Evolutionary conservation across 345 rosid species (phyloP), one percentile per base, ranked within the genome.

Genomic region (Populus ilicifolia): DNA sequence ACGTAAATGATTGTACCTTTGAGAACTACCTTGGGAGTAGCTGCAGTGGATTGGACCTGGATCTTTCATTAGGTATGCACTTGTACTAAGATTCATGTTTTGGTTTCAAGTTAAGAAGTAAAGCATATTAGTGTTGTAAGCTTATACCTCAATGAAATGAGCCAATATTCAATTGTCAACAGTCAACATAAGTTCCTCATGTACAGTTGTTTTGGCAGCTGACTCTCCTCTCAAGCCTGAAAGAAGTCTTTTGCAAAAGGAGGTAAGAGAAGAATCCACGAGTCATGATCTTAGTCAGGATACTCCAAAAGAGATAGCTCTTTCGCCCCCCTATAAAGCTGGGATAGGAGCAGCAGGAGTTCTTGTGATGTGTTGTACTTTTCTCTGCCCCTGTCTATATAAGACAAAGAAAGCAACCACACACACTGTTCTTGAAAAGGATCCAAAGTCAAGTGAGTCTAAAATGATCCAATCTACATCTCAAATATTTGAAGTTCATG

Each of bases 381-480:
- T 88, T 27, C 80, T 90, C 56, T 92, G 91, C 69, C 94, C 92
- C 27, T 87, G 97, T 83, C 67, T 91, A 72, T 84, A 85, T 64
- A 81, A 81, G 75, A 92, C 82, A 85, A 89, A 81, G 84, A 92
- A 84, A 89, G 89, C 89, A 78, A 80, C 86, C 75, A 72, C 89
- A 10, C 89, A 83, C 69, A 70, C 86, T 72, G 90, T 90, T 81
- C 87, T 88, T 73, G 72, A 87, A 9, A 90, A 83, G 81, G 94
- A 91, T 33, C 81, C 78, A 56, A 80, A 79, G 86, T 89, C 97
- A 86, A 80, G 99, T 96, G 72, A 89, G 85, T 88, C 69, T 76
- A 33, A 65, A 30, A 73, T 46, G 69, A 59, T 79, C 23, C 66
- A 30, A 44, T 70, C 35, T 65, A 33, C 56, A 62, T 74, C 18